phyloP scores from a whole-genome alignment of 805 yeast species.

The Kazachstania taianensis region DNA sequence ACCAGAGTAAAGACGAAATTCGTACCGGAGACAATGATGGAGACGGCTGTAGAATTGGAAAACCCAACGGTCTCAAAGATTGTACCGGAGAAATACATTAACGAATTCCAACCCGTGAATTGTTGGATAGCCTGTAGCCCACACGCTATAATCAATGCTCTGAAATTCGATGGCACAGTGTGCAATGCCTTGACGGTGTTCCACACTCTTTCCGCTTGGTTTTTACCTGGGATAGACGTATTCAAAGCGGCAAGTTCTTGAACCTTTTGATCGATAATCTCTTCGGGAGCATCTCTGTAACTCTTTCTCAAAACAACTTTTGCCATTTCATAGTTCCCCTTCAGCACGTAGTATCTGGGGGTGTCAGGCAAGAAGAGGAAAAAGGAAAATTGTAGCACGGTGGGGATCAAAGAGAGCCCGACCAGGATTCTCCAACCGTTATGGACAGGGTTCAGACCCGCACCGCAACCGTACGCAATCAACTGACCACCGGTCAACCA shows the following conservation, averaged over 20 bases:
- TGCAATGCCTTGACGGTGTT: slow-evolving; percentile 57
- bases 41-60: slow-evolving; percentile 83
- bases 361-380: slow-evolving; percentile 90
- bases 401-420: slow-evolving; percentile 84
- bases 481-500: slow-evolving; percentile 94
- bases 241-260: slow-evolving; percentile 48
- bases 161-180: slow-evolving; percentile 62
- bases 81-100: slow-evolving; percentile 91
- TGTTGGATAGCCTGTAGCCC: slow-evolving; percentile 95
- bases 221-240: slow-evolving; percentile 37
- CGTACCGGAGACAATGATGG: slow-evolving; percentile 87
- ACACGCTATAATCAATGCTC: slow-evolving; percentile 85
- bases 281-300: slow-evolving; percentile 53
- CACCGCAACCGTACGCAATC: slow-evolving; percentile 88
- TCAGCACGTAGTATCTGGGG: slow-evolving; percentile 78
- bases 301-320: slow-evolving; percentile 51
- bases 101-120: slow-evolving; percentile 91
- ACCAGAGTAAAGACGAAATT: slow-evolving; percentile 80
- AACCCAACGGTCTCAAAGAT: slow-evolving; percentile 89
- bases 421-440: slow-evolving; percentile 93
- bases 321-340: slow-evolving; percentile 57
- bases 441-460: slow-evolving; percentile 60
- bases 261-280: slow-evolving; percentile 55
- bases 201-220: slow-evolving; percentile 41
- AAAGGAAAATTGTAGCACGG: slow-evolving; percentile 62